A percentile compares a stretch with the other conserved stretches of the same genome.
These are phyloP conservation scores for Dothideomycetidae sp. DNA, from an alignment of 2,329 filamentous ascomycete species.

Conservation along the genomic window DNA sequence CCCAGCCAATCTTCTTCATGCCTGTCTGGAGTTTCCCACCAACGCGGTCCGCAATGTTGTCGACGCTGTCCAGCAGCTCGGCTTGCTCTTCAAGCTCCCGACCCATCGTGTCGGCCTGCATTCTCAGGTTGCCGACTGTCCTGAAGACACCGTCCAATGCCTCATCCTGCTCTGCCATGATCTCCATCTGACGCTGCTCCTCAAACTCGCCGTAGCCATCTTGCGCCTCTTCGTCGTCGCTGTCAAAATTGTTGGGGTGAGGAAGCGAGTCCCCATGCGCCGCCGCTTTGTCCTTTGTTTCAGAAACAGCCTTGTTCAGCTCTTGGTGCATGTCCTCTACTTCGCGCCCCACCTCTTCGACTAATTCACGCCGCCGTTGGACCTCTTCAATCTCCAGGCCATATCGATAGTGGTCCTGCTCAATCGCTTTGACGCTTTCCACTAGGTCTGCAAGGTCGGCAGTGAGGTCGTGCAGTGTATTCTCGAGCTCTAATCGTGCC, in stretches of 20 bases:
- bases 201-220: slow-evolving; percentile 71
- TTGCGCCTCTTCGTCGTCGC: slow-evolving; percentile 32
- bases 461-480: slow-evolving; percentile 56
- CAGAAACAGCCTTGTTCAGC: slow-evolving; percentile 46
- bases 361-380: slow-evolving; percentile 60
- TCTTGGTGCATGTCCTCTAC: slow-evolving; percentile 81
- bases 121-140: slow-evolving; percentile 78
- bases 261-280: slow-evolving; percentile 38
- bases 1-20: slow-evolving; percentile 69
- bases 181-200: slow-evolving; percentile 75
- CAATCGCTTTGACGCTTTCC: slow-evolving; percentile 73
- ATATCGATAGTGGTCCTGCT: slow-evolving; percentile 74
- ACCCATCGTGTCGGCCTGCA: slow-evolving; percentile 92
- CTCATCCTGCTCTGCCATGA: slow-evolving; percentile 91
- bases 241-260: slow-evolving; percentile 42
- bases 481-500: slow-evolving; percentile 60
- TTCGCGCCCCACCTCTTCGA: slow-evolving; percentile 79
- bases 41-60: slow-evolving; percentile 73
- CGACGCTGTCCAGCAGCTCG: slow-evolving; percentile 75
- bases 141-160: slow-evolving; percentile 84
- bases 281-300: slow-evolving; percentile 25
- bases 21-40: slow-evolving; percentile 73
- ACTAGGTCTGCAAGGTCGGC: slow-evolving; percentile 82
- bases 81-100: slow-evolving; percentile 89
- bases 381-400: slow-evolving; percentile 77